Evolutionary conservation across 805 yeast genomes (phyloP), one percentile per base, ranked within the genome.

Genomic region (Cyberlindnera maritima): DNA sequence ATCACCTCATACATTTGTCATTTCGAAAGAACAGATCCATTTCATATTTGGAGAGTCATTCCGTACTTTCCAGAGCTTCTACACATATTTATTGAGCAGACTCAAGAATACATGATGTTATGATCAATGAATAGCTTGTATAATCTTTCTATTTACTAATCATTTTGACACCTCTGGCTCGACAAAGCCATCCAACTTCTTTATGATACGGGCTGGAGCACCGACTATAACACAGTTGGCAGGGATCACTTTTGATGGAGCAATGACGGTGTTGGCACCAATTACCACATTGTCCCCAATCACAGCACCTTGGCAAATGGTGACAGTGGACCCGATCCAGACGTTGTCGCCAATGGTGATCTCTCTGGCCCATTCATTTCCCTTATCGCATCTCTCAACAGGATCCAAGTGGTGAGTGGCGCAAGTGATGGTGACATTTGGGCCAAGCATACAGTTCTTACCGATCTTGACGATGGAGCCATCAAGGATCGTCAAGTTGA

Each of bases 251-350:
- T 68, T 77, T 26, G 48, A 55, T 39, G 55, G 47, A 17, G 75
- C 72, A 19, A 85, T 88, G 3, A 83, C 81, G 8, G 83, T 67
- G 4, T 88, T 88, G 3, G 90, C 88, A 2, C 83, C 91, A 36
- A 85, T 70, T 1, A 80, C 79, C 4, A 74, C 72, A 10, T 77
- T 76, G 41, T 79, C 77, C 13, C 90, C 91, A 38, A 85, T 71
- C 1, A 75, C 77, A 11, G 81, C 83, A 9, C 90, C 91, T 2
- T 87, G 85, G 42, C 83, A 62, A 9, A 85, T 71, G 1, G 68
- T 66, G 14, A 67, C 79, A 35, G 71, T 70, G 1, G 81, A 70
- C 14, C 87, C 88, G 35, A 85, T 66, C 92, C 91, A 85, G 9
- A 81, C 86, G 50, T 77, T 75, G 59, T 80, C 72, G 2, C 85